These are phyloP conservation scores for Alternaria arborescens DNA, from an alignment of 2,329 filamentous ascomycete genomes.

Conservation along the genomic window DNA sequence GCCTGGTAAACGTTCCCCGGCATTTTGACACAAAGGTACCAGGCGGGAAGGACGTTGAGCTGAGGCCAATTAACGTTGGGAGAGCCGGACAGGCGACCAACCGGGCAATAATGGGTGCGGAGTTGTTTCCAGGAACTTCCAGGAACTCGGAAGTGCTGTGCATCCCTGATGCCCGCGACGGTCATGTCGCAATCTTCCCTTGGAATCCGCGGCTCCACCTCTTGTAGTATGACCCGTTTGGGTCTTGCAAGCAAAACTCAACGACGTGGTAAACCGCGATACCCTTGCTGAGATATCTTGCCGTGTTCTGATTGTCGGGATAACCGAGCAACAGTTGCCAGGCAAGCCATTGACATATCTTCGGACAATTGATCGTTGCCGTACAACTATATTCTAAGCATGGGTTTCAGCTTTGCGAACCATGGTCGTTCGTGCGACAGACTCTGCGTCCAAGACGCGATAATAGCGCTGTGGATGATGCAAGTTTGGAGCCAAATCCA, in stretches of 20 bases:
- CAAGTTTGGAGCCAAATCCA: background rate
- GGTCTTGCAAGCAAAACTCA: background rate
- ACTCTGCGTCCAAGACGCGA: constrained; percentile 1
- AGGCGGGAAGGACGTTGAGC: constrained; percentile 8
- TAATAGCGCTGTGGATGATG: background rate
- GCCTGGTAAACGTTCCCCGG: background rate
- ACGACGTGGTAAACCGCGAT: background rate
- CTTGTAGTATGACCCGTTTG: background rate
- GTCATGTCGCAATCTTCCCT: constrained; percentile 5
- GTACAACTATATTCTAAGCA: background rate
- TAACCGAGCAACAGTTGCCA: background rate
- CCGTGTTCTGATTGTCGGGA: background rate
- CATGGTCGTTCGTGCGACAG: constrained; percentile 8
- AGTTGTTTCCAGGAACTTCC: constrained; percentile 6
- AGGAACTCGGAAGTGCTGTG: constrained; percentile 1
- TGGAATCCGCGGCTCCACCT: background rate
- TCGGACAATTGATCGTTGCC: background rate
- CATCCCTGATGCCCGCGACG: background rate
- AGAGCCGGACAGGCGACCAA: background rate
- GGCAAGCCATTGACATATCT: background rate
- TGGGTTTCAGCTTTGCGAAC: constrained; percentile 11
- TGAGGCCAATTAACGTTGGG: background rate
- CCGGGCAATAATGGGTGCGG: background rate
- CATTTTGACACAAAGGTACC: constrained; percentile 5
- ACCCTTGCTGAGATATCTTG: background rate